Conservation (phyloP, 345 rosid genomes). For the Pistacia vera region DNA sequence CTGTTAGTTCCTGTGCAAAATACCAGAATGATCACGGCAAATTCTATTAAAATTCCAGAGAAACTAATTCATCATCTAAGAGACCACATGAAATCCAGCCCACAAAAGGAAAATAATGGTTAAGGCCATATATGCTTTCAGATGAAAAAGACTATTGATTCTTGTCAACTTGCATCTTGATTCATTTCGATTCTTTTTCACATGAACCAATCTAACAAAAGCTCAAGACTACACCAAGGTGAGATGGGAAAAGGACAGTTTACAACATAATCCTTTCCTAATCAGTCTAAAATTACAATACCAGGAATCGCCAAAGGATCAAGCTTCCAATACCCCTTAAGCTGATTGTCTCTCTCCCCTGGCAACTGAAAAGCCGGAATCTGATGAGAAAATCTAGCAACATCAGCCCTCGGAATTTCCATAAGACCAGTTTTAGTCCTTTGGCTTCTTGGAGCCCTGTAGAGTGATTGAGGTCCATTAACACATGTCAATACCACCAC, state of each 20-base stretch:
- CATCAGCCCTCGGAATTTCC: conserved; percentile 33
- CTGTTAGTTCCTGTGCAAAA: not conserved
- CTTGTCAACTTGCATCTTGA: not conserved
- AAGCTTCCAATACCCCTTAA: conserved; percentile 45
- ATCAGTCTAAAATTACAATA: conserved; percentile 26
- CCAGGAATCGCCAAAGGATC: conserved; percentile 43
- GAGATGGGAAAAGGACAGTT: conserved; percentile 1
- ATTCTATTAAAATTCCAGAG: not conserved
- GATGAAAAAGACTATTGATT: not conserved
- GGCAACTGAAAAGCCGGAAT: conserved; percentile 41
- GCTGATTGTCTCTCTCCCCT: conserved; percentile 18
- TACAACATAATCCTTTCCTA: conserved; percentile 3
- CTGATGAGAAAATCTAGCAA: conserved; percentile 58
- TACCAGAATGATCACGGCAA: not conserved
- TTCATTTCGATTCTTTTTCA: conserved; percentile 11
- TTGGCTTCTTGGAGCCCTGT: conserved; percentile 34
- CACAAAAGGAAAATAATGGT: not conserved
- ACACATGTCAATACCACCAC: conserved; percentile 29
- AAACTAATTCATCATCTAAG: not conserved
- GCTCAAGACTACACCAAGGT: not conserved
- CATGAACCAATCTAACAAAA: conserved; percentile 5
- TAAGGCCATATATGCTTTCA: not conserved
- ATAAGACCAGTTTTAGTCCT: conserved; percentile 29
- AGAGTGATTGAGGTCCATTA: conserved; percentile 26
- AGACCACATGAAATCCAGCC: conserved; percentile 2